phyloP scores from a whole-genome alignment of 805 yeast genomes.

The Saturnispora kantuleensis region DNA sequence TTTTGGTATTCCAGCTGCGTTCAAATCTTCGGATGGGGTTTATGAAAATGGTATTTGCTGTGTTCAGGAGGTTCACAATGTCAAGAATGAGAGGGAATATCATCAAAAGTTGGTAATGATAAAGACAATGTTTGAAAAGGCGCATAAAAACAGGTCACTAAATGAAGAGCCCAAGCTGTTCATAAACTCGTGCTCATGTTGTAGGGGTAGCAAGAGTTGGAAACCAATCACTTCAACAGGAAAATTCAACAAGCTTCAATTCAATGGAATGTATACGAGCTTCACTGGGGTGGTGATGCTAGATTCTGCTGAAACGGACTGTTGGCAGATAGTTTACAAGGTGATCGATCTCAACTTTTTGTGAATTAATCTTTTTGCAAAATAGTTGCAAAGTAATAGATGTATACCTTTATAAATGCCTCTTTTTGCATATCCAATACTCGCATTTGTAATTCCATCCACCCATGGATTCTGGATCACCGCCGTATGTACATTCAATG shows the following conservation, averaged over 20 bases:
- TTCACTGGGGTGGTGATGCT: too few species aligned
- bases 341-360: slow-evolving; percentile 2
- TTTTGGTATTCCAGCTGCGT: slow-evolving; percentile 62
- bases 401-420: not conserved
- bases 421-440: slow-evolving; percentile 48
- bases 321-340: not conserved
- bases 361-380: slow-evolving; percentile 15
- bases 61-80: slow-evolving; percentile 70
- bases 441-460: slow-evolving; percentile 52
- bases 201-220: slow-evolving; percentile 69
- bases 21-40: slow-evolving; percentile 56
- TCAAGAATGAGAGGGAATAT: slow-evolving; percentile 42
- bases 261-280: slow-evolving; percentile 33
- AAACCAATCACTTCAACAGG: slow-evolving; percentile 44
- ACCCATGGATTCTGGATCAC: slow-evolving; percentile 41
- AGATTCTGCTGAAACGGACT: too few species aligned
- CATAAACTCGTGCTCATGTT: slow-evolving; percentile 64
- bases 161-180: slow-evolving; percentile 46
- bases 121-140: slow-evolving; percentile 43
- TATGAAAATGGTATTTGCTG: slow-evolving; percentile 54
- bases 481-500: slow-evolving; percentile 43
- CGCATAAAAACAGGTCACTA: slow-evolving; percentile 27
- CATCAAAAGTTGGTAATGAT: slow-evolving; percentile 47
- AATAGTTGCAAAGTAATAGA: too few species aligned
- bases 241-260: slow-evolving; percentile 39